Conservation (phyloP, 2,329 filamentous ascomycete genomes). For the Beauveria sp. region DNA sequence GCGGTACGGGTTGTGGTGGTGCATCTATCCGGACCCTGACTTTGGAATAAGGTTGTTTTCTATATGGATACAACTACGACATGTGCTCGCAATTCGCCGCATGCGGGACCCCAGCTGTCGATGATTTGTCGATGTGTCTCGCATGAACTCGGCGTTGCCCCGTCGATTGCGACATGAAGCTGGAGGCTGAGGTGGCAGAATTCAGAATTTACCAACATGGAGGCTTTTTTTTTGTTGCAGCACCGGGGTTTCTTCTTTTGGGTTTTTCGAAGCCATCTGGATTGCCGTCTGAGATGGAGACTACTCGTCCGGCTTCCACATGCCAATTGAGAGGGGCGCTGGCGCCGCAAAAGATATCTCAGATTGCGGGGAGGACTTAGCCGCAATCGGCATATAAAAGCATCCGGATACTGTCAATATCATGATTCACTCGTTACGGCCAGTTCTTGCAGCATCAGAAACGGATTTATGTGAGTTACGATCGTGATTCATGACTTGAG, state of each 20-base stretch:
- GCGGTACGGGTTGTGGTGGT: background rate
- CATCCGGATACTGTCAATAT: background rate
- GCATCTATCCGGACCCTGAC: background rate
- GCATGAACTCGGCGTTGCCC: background rate
- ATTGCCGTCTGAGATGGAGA: too few relatives aligned
- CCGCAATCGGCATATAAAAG: background rate
- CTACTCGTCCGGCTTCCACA: background rate
- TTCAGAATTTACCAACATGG: background rate
- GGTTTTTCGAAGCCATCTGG: background rate
- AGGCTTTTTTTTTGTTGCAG: too few relatives aligned
- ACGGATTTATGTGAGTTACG: background rate
- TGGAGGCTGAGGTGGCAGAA: background rate
- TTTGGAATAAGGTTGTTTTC: background rate
- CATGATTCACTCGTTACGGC: background rate
- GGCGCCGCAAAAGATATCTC: background rate
- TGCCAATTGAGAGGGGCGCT: background rate
- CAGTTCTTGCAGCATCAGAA: background rate
- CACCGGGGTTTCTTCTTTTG: background rate
- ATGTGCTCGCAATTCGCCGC: background rate
- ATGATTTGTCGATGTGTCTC: background rate
- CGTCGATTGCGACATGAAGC: background rate
- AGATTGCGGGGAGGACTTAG: conserved; percentile 1
- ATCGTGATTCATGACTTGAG: background rate
- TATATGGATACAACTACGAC: background rate
- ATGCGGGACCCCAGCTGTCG: background rate